Conservation (phyloP, 352 stramenopile species). For the Plasmopara halstedii region DNA sequence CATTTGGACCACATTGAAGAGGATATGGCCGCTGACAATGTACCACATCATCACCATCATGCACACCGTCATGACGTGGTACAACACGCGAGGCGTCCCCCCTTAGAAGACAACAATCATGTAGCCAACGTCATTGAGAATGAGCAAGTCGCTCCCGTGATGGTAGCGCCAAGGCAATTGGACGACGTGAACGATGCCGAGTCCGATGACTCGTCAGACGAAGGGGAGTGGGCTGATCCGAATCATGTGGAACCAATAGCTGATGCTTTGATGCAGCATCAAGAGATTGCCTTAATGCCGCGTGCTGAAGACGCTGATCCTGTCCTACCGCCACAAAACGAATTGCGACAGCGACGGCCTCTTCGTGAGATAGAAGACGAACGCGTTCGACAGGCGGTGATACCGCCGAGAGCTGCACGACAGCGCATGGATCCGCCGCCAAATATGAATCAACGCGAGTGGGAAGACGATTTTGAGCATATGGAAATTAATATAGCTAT, state of each 20-base stretch:
- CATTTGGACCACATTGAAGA: conserved; percentile 85
- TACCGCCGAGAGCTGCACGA: conserved; percentile 19
- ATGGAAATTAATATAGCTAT: conserved; percentile 95
- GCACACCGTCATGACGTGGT: conserved; percentile 14
- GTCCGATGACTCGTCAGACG: conserved; percentile 42
- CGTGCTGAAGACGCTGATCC: conserved; percentile 14
- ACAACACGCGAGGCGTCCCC: conserved; percentile 6
- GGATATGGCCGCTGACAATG: conserved; percentile 30
- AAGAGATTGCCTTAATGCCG: conserved; percentile 18
- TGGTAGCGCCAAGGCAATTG: conserved; percentile 30
- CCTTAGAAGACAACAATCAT: conserved; percentile 17
- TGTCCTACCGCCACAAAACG: conserved; percentile 21
- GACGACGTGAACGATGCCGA: conserved; percentile 35
- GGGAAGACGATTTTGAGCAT: conserved; percentile 87
- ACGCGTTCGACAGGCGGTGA: conserved; percentile 10
- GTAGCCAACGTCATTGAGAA: conserved; percentile 10
- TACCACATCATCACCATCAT: conserved; percentile 15
- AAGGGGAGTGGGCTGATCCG: conserved; percentile 31
- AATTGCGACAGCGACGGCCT: conserved; percentile 33
- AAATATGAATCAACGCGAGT: conserved; percentile 49
- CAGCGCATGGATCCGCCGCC: conserved; percentile 32
- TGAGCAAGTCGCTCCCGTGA: conserved; percentile 13
- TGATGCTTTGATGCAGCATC: conserved; percentile 38
- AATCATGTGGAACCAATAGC: conserved; percentile 30
- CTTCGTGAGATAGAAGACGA: conserved; percentile 13